Evolutionary conservation across 805 yeast genomes (phyloP).

Genomic region (Lachancea quebecensis): DNA sequence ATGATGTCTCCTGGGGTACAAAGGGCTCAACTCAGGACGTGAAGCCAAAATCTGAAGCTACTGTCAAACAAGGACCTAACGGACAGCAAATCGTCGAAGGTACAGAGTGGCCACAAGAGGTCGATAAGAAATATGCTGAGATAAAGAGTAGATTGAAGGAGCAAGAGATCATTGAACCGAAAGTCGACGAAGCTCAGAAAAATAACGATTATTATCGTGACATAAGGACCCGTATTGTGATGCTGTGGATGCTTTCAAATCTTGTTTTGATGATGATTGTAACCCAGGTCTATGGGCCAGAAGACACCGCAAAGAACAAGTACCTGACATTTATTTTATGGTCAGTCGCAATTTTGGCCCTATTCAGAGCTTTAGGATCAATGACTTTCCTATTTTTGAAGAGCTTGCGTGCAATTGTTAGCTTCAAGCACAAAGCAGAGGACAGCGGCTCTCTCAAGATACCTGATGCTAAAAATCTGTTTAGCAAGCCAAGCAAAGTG

Average conservation of each 20-base stretch:
- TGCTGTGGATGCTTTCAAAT: conserved; percentile 86
- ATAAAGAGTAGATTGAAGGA: conserved; percentile 34
- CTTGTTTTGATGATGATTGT: conserved; percentile 78
- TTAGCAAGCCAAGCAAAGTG: conserved; percentile 5
- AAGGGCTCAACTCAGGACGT: conserved; percentile 82
- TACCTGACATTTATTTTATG: conserved; percentile 82
- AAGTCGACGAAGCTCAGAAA: conserved; percentile 26
- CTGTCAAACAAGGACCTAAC: conserved; percentile 68
- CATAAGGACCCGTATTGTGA: conserved; percentile 90
- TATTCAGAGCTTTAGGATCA: conserved; percentile 80
- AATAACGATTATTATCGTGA: conserved; percentile 88
- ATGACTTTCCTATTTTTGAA: conserved; percentile 50
- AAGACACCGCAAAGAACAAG: conserved; percentile 57
- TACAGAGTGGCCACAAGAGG: conserved; percentile 36
- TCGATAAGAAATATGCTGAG: conserved; percentile 32
- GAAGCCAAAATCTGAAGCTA: conserved; percentile 70
- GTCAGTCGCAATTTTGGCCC: conserved; percentile 83
- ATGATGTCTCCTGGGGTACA: conserved; percentile 99
- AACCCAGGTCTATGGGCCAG: conserved; percentile 71
- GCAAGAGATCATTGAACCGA: conserved; percentile 25
- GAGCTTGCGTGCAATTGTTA: conserved; percentile 35
- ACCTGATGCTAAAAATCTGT: conserved; percentile 10
- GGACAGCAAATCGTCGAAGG: conserved; percentile 78
- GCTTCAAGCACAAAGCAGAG: conserved; percentile 35
- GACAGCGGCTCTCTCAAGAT: conserved; percentile 27